phyloP scores from a whole-genome alignment of 169 alveolate genomes.

The Perkinsus chesapeaki region DNA sequence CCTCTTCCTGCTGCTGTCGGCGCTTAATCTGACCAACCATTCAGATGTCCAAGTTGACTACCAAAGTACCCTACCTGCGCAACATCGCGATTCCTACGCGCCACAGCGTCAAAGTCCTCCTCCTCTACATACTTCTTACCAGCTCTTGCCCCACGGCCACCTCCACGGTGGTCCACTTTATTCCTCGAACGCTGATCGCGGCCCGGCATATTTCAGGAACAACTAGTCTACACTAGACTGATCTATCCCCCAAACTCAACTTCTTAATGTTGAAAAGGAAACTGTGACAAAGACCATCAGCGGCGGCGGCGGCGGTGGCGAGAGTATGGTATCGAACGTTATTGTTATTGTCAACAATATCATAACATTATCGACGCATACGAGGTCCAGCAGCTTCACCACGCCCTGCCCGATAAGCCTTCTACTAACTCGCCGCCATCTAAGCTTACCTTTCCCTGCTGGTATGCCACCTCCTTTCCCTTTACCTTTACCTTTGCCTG shows the following conservation, averaged over 20 bases:
- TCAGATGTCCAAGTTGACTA: not conserved
- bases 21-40: not conserved
- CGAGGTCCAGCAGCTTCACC: constrained; percentile 3
- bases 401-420: not conserved
- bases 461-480: not conserved
- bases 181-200: not conserved
- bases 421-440: not conserved
- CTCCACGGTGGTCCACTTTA: not conserved
- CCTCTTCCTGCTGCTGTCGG: not conserved
- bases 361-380: not conserved
- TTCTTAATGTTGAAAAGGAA: no score
- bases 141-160: not conserved
- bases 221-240: no score
- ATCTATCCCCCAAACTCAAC: no score
- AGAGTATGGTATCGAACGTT: not conserved
- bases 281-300: not conserved
- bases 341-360: not conserved
- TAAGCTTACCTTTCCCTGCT: not conserved
- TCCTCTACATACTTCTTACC: not conserved
- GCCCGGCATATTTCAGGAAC: not conserved
- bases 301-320: no score
- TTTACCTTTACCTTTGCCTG: not conserved
- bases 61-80: not conserved
- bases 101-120: not conserved
- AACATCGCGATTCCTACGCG: not conserved